phyloP scores from a whole-genome alignment of 164 flowering plant species.

The Euptelea pleiosperma region DNA sequence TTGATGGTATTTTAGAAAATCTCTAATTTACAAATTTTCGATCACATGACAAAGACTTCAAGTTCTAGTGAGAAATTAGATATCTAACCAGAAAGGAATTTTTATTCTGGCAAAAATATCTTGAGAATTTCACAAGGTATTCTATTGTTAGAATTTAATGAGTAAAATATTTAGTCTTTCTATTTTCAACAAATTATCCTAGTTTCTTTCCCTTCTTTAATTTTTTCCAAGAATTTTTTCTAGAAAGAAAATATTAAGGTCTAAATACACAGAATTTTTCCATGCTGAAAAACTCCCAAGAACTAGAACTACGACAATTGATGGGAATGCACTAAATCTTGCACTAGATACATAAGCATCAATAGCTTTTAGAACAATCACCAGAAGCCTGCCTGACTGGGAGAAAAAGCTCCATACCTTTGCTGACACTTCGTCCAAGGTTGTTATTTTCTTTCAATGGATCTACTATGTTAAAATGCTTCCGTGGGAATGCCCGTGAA shows the following conservation, averaged over 20 bases:
- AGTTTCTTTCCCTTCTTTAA: no score
- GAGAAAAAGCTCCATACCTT: constrained; percentile 37
- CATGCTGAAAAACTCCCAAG: no score
- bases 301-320: neutral
- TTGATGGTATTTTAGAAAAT: no score
- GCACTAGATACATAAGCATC: neutral
- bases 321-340: neutral
- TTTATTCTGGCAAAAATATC: neutral
- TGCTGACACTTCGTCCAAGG: constrained; percentile 76
- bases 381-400: constrained; percentile 25
- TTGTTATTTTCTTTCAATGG: constrained; percentile 72
- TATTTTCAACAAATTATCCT: neutral
- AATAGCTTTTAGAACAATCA: neutral
- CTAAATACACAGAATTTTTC: no score
- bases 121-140: neutral
- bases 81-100: neutral
- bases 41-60: no score
- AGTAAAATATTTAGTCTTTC: neutral
- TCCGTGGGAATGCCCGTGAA: constrained; percentile 45
- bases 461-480: constrained; percentile 83
- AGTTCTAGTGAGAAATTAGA: no score
- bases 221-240: no score
- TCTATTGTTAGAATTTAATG: neutral
- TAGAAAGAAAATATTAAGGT: no score
- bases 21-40: no score